Evolutionary conservation across 345 rosid genomes (phyloP).

Genomic region (Euphorbia tirucalli): DNA sequence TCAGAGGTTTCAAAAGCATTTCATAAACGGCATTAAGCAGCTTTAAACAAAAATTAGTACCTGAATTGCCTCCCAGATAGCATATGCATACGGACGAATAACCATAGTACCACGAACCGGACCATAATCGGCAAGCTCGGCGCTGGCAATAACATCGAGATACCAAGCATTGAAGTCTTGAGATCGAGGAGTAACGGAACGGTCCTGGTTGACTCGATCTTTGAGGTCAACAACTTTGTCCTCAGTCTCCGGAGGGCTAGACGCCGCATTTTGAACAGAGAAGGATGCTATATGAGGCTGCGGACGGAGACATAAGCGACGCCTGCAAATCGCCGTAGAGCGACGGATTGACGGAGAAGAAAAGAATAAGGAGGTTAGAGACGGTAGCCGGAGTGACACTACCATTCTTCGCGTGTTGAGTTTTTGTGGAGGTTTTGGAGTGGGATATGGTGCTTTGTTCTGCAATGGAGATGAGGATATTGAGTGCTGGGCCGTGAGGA

Average conservation of each 20-base stretch:
- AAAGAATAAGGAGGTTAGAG: conserved; percentile 50
- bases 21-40: neutral
- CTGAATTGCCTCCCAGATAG: conserved; percentile 98
- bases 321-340: conserved; percentile 33
- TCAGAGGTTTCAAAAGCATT: neutral
- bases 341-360: conserved; percentile 39
- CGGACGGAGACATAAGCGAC: conserved; percentile 19
- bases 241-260: conserved; percentile 53
- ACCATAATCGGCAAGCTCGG: conserved; percentile 94
- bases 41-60: conserved; percentile 29
- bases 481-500: neutral
- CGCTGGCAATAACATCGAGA: conserved; percentile 79
- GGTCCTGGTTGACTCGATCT: conserved; percentile 32
- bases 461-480: conserved; percentile 21
- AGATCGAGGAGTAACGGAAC: conserved; percentile 74
- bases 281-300: conserved; percentile 38
- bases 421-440: neutral
- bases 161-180: conserved; percentile 96
- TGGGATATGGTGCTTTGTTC: neutral
- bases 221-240: conserved; percentile 39
- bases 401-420: conserved; percentile 37
- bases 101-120: conserved; percentile 98
- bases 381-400: conserved; percentile 60
- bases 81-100: conserved; percentile 87
- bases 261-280: conserved; percentile 50